Base-by-base conservation (phyloP, 75 land plant genomes). In the Picea sitchensis region DNA sequence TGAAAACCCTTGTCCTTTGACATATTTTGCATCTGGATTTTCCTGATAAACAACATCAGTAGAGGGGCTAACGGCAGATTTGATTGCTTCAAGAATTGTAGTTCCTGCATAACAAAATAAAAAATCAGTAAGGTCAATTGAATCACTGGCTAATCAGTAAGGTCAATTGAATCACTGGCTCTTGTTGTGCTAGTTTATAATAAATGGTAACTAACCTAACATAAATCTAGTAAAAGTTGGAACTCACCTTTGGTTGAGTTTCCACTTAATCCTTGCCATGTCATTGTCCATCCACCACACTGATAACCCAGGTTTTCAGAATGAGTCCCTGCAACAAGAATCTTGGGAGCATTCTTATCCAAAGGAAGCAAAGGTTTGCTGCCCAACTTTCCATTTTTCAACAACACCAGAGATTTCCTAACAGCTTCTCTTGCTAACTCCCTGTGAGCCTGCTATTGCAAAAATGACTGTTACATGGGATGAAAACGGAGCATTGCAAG, bases 261-360 rank as follows among this genome's bases (percentile, higher is more conserved):
- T 6, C 93, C 95, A 59, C 65, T 62, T 8, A 47, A 74, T 34
- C 96, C 96, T 79, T 94, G 96, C 96, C 96, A 94, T 59, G 80
- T 58, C 5, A 90, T 89, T 38, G 95, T 94, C 96, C 96, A 94
- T 32, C 96, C 96, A 1, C 96, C 96, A 84, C 96, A 94, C 73
- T 94, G 96, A 58, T 83, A 82, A 51, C 96, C 96, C 59, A 94
- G 73, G 58, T 94, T 87, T 73, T 94, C 80, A 12, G 95, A 93
- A 78, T 94, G 96, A 31, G 77, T 84, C n/a, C 96, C 96, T n/a
- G 92, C 93, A 30, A 94, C 95, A 13, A 94, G 90, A 32, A 94
- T 94, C 71, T 85, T 92, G 13, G 68, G 21, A 57, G 91, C 91
- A 54, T 85, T 84, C 79, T 89, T 92, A 20, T 85, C 81, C 59